These are phyloP conservation scores for Hypsizygus marmoreus DNA, from an alignment of 768 basidiomycete genomes.

Conservation along the genomic window DNA sequence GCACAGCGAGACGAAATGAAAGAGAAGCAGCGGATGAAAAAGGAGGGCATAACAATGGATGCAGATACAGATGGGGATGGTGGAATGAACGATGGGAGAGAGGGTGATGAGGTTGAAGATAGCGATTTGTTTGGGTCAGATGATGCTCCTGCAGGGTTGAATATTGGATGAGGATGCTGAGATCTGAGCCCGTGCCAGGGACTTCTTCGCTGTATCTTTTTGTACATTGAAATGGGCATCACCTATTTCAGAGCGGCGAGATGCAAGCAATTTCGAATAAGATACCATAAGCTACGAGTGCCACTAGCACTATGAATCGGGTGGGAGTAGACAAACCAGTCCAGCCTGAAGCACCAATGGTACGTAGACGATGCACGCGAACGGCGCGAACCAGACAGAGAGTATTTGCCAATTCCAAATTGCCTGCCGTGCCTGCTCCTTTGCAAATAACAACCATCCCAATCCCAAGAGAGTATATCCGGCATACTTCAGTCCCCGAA, in stretches of 20 bases:
- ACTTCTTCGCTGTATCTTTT: no score
- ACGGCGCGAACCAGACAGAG: slow-evolving; percentile 82
- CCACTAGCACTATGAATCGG: no score
- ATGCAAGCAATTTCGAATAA: no score
- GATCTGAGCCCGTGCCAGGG: no score
- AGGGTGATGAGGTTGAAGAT: slow-evolving; percentile 31
- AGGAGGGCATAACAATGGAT: slow-evolving; percentile 60
- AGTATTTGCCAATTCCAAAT: slow-evolving; percentile 81
- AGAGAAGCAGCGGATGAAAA: slow-evolving; percentile 70
- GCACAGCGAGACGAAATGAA: slow-evolving; percentile 79
- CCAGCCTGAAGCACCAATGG: slow-evolving; percentile 76
- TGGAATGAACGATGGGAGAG: slow-evolving; percentile 31
- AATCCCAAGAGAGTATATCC: slow-evolving; percentile 52
- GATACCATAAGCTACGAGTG: no score
- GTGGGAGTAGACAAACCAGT: slow-evolving; percentile 50
- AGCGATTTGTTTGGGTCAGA: slow-evolving; percentile 53
- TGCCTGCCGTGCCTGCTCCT: slow-evolving; percentile 47
- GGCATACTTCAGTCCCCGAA: slow-evolving; percentile 30
- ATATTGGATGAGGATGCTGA: slow-evolving; percentile 31
- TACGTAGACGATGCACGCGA: slow-evolving; percentile 76
- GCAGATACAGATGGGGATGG: slow-evolving; percentile 39
- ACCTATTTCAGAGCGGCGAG: no score
- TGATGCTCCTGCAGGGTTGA: slow-evolving; percentile 37
- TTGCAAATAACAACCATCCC: slow-evolving; percentile 57
- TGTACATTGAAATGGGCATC: no score